Evolutionary conservation across 2,329 filamentous ascomycete genomes (phyloP).

Genomic region (Pseudogymnoascus sp.): DNA sequence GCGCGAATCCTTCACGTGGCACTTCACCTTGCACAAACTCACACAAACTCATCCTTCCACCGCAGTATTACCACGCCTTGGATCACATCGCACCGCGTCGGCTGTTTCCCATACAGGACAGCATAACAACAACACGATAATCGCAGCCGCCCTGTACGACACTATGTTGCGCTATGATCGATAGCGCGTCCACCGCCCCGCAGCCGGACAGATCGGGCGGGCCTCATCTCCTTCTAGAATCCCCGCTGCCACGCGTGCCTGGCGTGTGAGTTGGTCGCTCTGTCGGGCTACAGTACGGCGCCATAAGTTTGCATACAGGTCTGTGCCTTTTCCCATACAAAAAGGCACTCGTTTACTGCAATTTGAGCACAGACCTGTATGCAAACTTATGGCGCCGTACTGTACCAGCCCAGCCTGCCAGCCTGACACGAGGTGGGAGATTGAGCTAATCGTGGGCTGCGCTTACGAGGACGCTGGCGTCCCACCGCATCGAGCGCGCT

Average conservation of each 20-base stretch:
- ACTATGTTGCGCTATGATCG: background rate
- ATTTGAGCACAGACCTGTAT: no score
- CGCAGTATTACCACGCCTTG: background rate
- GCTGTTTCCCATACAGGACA: background rate
- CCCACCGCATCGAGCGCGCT: background rate
- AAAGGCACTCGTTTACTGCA: no score
- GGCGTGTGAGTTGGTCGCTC: background rate
- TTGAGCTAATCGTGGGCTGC: background rate
- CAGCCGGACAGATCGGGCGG: background rate
- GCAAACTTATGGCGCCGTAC: no score
- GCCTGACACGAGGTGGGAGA: background rate
- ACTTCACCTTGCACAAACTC: background rate
- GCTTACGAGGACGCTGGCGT: background rate
- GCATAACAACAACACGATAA: background rate
- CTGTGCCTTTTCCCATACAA: no score
- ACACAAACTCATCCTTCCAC: background rate
- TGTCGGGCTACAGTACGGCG: background rate
- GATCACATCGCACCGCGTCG: background rate
- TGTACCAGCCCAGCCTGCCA: background rate
- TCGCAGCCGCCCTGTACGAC: background rate
- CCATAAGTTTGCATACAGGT: no score
- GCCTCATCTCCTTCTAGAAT: background rate
- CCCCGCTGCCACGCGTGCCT: background rate
- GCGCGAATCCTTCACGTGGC: background rate
- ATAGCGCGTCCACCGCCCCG: background rate